Conservation (phyloP, 148 eudicot genomes). For the Spergularia marina region DNA sequence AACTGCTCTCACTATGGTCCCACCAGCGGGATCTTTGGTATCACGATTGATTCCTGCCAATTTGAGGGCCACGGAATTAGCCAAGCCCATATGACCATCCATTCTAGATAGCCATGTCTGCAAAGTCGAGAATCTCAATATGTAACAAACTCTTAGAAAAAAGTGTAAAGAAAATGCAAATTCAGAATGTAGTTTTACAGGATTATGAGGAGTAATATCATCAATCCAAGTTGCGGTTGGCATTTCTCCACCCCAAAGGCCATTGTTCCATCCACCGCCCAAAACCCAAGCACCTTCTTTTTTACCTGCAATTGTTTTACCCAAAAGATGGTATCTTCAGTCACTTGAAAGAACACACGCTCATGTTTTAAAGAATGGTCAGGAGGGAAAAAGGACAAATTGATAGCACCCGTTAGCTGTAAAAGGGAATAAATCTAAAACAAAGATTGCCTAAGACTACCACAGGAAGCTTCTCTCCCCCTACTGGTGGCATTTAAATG, state of each 20-base stretch:
- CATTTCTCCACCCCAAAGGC: slow-evolving; percentile 91
- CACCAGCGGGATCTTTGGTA: slow-evolving; percentile 72
- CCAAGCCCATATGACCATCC: slow-evolving; percentile 99
- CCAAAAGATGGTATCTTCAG: not conserved
- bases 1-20: slow-evolving; percentile 48
- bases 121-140: slow-evolving; percentile 20
- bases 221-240: slow-evolving; percentile 89
- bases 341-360: not conserved
- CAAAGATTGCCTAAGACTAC: not conserved
- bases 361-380: not conserved
- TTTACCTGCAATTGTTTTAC: slow-evolving; percentile 47
- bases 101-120: slow-evolving; percentile 84
- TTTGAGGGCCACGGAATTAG: slow-evolving; percentile 78
- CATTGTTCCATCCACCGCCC: slow-evolving; percentile 98
- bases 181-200: slow-evolving; percentile 43
- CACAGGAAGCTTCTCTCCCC: not conserved
- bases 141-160: not conserved
- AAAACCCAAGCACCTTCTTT: slow-evolving; percentile 74
- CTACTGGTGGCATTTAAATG: not conserved
- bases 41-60: slow-evolving; percentile 63
- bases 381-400: not conserved
- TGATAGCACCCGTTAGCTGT: not conserved
- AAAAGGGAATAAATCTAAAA: not conserved
- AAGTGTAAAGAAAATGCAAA: slow-evolving; percentile 8
- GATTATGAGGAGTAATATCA: slow-evolving; percentile 76